Percentiles rank a stretch among this genome's conserved stretches.
phyloP scores from a whole-genome alignment of 1,284 basidiomycete genomes.

The Chalciporus sp. region DNA sequence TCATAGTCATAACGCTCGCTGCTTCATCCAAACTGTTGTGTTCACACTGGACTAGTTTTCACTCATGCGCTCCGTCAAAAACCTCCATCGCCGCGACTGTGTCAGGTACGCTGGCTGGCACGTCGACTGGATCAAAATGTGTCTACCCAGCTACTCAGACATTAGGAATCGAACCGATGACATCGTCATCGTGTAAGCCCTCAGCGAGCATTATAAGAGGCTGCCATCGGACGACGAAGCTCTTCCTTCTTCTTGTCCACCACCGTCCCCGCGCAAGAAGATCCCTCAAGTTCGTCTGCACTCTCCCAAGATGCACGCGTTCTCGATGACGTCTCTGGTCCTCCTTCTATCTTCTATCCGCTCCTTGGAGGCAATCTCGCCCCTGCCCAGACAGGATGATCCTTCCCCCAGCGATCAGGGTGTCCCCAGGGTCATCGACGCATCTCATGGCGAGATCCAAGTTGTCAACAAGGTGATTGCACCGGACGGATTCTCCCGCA shows the following conservation, averaged over 20 bases:
- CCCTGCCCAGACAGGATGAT: conserved; percentile 10
- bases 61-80: neutral
- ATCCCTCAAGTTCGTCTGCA: conserved; percentile 18
- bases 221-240: neutral
- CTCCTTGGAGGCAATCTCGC: conserved; percentile 19
- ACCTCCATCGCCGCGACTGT: neutral
- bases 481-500: conserved; percentile 37
- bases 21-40: neutral
- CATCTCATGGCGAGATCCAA: conserved; percentile 23
- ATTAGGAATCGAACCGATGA: conserved; percentile 16
- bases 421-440: conserved; percentile 19
- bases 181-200: neutral
- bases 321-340: conserved; percentile 13
- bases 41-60: neutral
- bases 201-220: conserved; percentile 14
- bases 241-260: neutral
- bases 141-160: neutral
- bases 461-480: conserved; percentile 35
- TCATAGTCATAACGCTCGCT: neutral
- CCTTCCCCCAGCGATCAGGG: neutral
- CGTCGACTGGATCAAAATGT: neutral
- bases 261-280: conserved; percentile 3
- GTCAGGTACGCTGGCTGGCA: neutral
- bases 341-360: conserved; percentile 16
- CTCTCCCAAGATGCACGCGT: conserved; percentile 24